Conservation (phyloP, 192 early-diverging fungal genomes). For the Coemansia sp. region DNA sequence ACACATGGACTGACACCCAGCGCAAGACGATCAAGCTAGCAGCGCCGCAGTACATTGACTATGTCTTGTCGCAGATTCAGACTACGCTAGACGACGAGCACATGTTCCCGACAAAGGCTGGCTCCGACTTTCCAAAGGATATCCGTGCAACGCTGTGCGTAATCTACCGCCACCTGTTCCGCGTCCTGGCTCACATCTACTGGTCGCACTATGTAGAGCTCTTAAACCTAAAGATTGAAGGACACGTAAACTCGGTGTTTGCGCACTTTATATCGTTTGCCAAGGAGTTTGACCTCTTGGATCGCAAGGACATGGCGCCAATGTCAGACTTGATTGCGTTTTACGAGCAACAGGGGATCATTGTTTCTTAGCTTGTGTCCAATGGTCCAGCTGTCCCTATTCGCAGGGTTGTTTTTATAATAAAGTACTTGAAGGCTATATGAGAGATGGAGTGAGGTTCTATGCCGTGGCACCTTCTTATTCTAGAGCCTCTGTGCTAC, state of each 20-base stretch:
- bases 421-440: too few species aligned
- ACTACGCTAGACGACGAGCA: conserved; percentile 85
- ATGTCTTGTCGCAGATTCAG: conserved; percentile 86
- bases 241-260: conserved; percentile 95
- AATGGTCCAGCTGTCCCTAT: background rate
- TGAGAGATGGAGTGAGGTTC: too few species aligned
- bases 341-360: conserved; percentile 49
- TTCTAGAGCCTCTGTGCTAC: too few species aligned
- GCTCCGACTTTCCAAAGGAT: conserved; percentile 83
- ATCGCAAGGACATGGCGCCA: conserved; percentile 87
- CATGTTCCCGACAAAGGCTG: conserved; percentile 93
- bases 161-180: conserved; percentile 86
- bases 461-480: too few species aligned
- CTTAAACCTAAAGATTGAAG: conserved; percentile 79
- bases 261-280: conserved; percentile 94
- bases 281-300: conserved; percentile 91
- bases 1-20: conserved; percentile 89
- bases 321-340: conserved; percentile 76
- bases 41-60: conserved; percentile 97
- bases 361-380: conserved; percentile 5
- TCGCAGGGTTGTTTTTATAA: too few species aligned
- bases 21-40: conserved; percentile 81
- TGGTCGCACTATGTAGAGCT: conserved; percentile 88
- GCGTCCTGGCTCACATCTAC: conserved; percentile 95
- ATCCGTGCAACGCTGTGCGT: conserved; percentile 67